phyloP scores from a whole-genome alignment of 2,329 filamentous ascomycete species.

The Aspergillus sp. region DNA sequence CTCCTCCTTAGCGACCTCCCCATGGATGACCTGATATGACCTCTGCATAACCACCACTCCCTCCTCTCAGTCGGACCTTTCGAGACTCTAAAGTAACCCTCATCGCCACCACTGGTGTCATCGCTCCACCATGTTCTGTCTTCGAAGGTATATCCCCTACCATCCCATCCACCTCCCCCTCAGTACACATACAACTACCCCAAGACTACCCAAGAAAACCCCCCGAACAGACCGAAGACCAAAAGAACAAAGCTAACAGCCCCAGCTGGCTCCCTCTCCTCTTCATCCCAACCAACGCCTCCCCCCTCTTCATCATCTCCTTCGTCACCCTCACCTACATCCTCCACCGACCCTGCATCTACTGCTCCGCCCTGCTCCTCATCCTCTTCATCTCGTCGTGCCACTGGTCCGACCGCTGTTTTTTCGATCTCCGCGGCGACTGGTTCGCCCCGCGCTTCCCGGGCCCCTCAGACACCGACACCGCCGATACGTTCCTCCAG shows the following conservation, averaged over 20 bases:
- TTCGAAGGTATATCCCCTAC: slow-evolving; percentile 54
- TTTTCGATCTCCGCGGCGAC: slow-evolving; percentile 88
- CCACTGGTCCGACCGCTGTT: slow-evolving; percentile 84
- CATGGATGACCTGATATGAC: no score
- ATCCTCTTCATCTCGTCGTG: slow-evolving; percentile 91
- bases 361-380: slow-evolving; percentile 93
- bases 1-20: no score
- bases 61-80: not conserved
- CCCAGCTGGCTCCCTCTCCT: slow-evolving; percentile 79
- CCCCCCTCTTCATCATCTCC: slow-evolving; percentile 79
- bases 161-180: not conserved
- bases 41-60: not conserved
- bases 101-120: not conserved
- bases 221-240: no score
- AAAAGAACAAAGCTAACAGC: not conserved
- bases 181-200: not conserved
- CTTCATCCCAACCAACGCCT: slow-evolving; percentile 84
- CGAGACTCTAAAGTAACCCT: not conserved
- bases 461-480: slow-evolving; percentile 23
- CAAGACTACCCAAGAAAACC: no score
- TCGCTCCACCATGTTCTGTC: slow-evolving; percentile 59
- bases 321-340: slow-evolving; percentile 94
- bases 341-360: slow-evolving; percentile 93
- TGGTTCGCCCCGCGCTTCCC: slow-evolving; percentile 83
- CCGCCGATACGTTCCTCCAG: slow-evolving; percentile 16